These are phyloP conservation scores for Colletotrichum sp. DNA, from an alignment of 2,329 filamentous ascomycete genomes.

Conservation along the genomic window DNA sequence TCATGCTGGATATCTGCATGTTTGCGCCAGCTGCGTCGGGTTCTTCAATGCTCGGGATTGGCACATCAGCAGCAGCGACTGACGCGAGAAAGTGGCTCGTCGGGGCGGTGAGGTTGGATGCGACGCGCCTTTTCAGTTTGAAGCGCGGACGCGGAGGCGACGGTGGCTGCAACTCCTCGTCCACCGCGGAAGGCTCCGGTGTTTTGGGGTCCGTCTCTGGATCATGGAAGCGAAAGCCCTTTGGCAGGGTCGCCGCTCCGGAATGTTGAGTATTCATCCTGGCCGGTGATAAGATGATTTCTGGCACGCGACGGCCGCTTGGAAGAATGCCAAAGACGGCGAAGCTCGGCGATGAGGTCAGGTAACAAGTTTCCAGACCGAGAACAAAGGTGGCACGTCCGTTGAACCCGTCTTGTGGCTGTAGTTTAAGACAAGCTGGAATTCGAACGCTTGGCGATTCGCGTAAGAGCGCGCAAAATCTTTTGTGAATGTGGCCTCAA, in stretches of 20 bases:
- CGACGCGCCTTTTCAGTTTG: slow-evolving; percentile 59
- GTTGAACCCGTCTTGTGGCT: neutral
- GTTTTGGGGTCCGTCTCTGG: slow-evolving; percentile 48
- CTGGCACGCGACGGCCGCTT: slow-evolving; percentile 22
- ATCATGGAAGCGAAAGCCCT: slow-evolving; percentile 40
- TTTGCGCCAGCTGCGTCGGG: slow-evolving; percentile 44
- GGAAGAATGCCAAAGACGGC: neutral
- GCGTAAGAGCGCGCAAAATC: neutral
- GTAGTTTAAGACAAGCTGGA: slow-evolving; percentile 4
- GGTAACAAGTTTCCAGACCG: neutral
- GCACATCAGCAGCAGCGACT: slow-evolving; percentile 67
- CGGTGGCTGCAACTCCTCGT: slow-evolving; percentile 43
- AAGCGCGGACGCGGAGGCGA: slow-evolving; percentile 59
- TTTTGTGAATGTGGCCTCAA: neutral
- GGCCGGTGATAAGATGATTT: slow-evolving; percentile 3
- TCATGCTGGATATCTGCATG: slow-evolving; percentile 46
- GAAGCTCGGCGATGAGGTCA: neutral
- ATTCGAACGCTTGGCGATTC: neutral
- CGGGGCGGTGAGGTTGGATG: slow-evolving; percentile 57
- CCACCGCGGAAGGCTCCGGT: slow-evolving; percentile 51
- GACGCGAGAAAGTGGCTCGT: slow-evolving; percentile 71
- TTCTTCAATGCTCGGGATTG: slow-evolving; percentile 68
- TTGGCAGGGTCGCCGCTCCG: slow-evolving; percentile 47
- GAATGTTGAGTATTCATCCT: slow-evolving; percentile 52
- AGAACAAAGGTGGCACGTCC: slow-evolving; percentile 8